Base-by-base conservation (phyloP, 768 basidiomycete species). In the Tylopilus subfusipes region DNA sequence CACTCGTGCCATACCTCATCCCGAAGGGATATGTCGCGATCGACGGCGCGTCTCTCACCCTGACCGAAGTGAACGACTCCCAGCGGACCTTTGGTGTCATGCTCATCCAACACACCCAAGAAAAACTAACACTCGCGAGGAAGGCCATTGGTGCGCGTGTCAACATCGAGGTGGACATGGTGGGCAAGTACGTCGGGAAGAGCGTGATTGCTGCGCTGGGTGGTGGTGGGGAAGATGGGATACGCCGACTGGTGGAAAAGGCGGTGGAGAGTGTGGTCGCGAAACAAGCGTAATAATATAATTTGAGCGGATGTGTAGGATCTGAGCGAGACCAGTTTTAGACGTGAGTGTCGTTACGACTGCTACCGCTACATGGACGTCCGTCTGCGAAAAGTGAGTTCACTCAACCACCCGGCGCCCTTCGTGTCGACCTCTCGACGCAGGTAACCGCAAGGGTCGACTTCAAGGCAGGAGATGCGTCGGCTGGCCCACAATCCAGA, bases 111-210 rank as follows among this genome's bases (percentile, higher is more conserved):
- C 95, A 98, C 72, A 95, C 93, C 12, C 96, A 97, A 67, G 75
- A 85, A 63, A 93, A 86, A 72, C 86, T 98, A 53, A 87, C 90
- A 2, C 77, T 99, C 48, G 79, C 80, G 36, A 79, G 73, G 56
- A 99, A 98, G 71, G 60, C 63, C 3, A 68, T 88, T 1, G 95
- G 94, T 1, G 81, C 82, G 44, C 88, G 80, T 63, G 94, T 98
- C 48, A 99, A 99, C 66, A 81, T 99, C 55, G 97, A 99, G 75
- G 93, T 88, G 42, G 93, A 97, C 68, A 92, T 93, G 83, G 85
- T 95, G 19, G 93, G 90, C 16, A 96, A 96, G 71, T 93, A 91
- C 59, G 90, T 95, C 5, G 81, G 82, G 64, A 93, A 93, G 76
- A 87, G 90, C 52, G 89, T 95, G 2, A 66, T 72, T 14, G 85